These are phyloP conservation scores for Aquilaria yunnanensis DNA, from an alignment of 345 rosid genomes.

Conservation along the genomic window DNA sequence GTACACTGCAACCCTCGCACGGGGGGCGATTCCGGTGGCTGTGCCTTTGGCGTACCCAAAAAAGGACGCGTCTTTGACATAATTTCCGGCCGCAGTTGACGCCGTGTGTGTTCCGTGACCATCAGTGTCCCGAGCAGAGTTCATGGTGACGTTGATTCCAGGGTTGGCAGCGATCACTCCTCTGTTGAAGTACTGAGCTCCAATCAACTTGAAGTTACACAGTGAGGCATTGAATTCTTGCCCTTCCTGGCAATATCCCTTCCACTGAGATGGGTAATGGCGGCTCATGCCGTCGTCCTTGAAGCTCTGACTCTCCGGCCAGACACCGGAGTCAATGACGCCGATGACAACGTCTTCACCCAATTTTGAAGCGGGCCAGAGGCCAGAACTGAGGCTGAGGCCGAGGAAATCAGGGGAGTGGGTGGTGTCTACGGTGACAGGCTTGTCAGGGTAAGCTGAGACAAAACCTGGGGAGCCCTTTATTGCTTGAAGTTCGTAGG, in stretches of 20 bases:
- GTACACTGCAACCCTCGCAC: conserved; percentile 23
- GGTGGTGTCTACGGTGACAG: conserved; percentile 10
- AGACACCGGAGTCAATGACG: conserved; percentile 25
- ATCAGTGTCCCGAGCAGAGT: conserved; percentile 19
- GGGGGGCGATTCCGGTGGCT: conserved; percentile 21
- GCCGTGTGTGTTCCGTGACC: conserved; percentile 35
- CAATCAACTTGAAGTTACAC: conserved; percentile 33
- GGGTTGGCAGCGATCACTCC: conserved; percentile 18
- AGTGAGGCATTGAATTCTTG: conserved; percentile 18
- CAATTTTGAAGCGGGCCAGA: conserved; percentile 14
- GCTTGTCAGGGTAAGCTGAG: conserved; percentile 14
- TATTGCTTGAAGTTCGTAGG: conserved; percentile 5
- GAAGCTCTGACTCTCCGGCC: conserved; percentile 34
- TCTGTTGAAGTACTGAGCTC: conserved; percentile 26
- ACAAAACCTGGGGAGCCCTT: conserved; percentile 12
- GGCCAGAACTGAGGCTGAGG: conserved; percentile 1
- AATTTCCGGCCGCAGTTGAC: conserved; percentile 28
- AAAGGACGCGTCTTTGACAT: conserved; percentile 20
- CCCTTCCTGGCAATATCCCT: conserved; percentile 23
- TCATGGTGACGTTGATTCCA: conserved; percentile 14
- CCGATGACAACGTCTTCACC: conserved; percentile 18
- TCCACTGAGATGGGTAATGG: conserved; percentile 28
- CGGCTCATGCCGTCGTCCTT: conserved; percentile 24
- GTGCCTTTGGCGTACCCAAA: conserved; percentile 26
- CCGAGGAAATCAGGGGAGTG: conserved; percentile 11